Base-by-base conservation (phyloP, 768 basidiomycete species). In the Trametes coccinea region DNA sequence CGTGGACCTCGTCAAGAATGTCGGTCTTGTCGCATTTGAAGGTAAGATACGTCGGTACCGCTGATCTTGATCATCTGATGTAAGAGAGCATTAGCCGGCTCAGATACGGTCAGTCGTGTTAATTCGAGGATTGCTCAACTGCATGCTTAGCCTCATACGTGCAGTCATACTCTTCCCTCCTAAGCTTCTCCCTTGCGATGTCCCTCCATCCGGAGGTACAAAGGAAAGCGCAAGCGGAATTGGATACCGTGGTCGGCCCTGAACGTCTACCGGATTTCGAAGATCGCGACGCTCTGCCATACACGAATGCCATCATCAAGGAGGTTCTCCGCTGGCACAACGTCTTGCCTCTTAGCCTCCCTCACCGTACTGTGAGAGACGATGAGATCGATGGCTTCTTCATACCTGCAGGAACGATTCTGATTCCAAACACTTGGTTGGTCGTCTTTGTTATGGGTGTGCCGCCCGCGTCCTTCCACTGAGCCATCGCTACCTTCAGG, bases 61-160 rank as follows among this genome's bases (percentile, higher is more conserved):
- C 22, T 22, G 37, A 13, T 29, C 29, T 29, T 16, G 29, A 1
- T 14, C 34, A 29, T 13, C 7, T 17, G 13, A 39, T 9, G 27
- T 5, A 22, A 5, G 1, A 39, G 49, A 39, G 6, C 37, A 13
- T 39, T 60, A 63, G 82, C 79, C n/a, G 85, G 85, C 62, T 76
- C 80, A 41, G 87, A 89, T 66, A 87, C 85, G 1, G 86, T 86
- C 51, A 65, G 74, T 39, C 37, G 56, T 9, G 5, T n/a, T 10
- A 2, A 22, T 9, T 6, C 10, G 41, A 5, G 13, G 10, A 5
- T 43, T n/a, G 6, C 16, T 43, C 41, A 13, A 43, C 4, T 43
- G 41, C 33, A 40, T 13, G n/a, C 14, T 13, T 4, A 10, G 43
- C 17, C 34, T 5, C 5, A 37, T 37, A 5, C 2, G 0, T 37